Evolutionary conservation across 345 rosid species (phyloP), one percentile per base, ranked within the genome.

Genomic region (Hypericum perforatum): DNA sequence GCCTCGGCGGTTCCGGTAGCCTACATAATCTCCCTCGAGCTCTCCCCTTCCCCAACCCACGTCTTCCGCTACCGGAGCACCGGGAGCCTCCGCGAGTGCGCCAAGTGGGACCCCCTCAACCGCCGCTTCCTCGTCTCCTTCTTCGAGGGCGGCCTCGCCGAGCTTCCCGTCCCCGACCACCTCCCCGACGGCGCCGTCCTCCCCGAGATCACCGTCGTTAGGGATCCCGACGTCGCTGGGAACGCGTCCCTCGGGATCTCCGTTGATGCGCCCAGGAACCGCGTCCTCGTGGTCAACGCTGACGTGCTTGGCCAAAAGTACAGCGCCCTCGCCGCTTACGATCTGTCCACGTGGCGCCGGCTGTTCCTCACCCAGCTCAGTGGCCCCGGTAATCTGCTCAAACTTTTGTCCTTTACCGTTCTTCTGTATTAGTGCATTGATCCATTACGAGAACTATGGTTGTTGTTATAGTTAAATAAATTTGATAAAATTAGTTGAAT

Each of bases 81-180:
- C 64, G 88, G 86, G 11, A 78, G 63, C 69, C 12, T 90, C 70
- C 85, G 94, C 12, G 97, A 86, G 77, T 76, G 82, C 74, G 86
- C 91, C 59, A 86, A 86, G 82, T 90, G 97, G 97, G 97, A 90
- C 71, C 77, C 68, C 3, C 63, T 51, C 11, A 57, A 73, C 65
- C 76, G 69, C 51, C 81, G 94, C 12, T 90, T 90, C 77, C 75
- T 90, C 66, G 84, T 84, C 66, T 82, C 89, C 64, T 82, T 68
- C 75, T 47, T 90, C 50, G 94, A 80, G 39, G 94, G 95, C 1
- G 90, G 94, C 46, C 43, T 90, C 60, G 95, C 86, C 12, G 67
- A 81, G 71, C 62, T 90, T 44, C 60, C 38, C 32, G 80, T 90
- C 41, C 86, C 89, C 4, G 58, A 52, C 1, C 68, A 56, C 37